Base-by-base conservation (phyloP, 345 rosid species). In the Salix purpurea region DNA sequence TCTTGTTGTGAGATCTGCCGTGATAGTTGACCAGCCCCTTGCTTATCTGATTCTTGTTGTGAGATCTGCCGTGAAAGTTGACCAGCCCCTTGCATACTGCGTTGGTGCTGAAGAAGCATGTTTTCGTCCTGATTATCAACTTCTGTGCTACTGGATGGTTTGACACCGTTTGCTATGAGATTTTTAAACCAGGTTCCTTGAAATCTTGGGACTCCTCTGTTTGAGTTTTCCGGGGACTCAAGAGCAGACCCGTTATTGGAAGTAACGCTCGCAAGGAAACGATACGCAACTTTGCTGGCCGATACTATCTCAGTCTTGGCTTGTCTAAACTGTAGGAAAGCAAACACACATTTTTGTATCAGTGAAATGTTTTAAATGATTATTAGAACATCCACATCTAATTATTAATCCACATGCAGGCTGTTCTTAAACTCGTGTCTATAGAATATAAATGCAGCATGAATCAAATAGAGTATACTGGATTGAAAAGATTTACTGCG, bases 251-350 rank as follows among this genome's bases (percentile, higher is more conserved):
- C 81, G 40, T 79, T 79, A 61, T 84, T 84, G 2, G 96, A 79
- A 24, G 91, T 75, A 14, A 89, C 93, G 32, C 94, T 91, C 54
- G 82, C 24, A 52, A 96, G 91, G 76, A 94, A 94, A 50, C 94
- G 92, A 84, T 92, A 96, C 18, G 98, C 98, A 82, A 91, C 98
- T 88, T 90, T 96, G 90, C 99, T 94, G 36, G 99, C 97, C 46
- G 97, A 91, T 58, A 92, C 90, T 9, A 94, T 87, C 88, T 92
- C 99, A 58, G 97, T 91, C 87, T 90, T 94, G 77, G 99, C 98
- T 89, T 92, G 98, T 83, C 90, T 89, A 26, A 94, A 83, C 99
- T 96, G 94, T 85, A 87, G 76, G 40, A 1, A 69, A 24, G 65
- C 74, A 78, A 7, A 71, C 80, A 67, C 13, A 74, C 9, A 48